A percentile compares a stretch with the other conserved stretches of the same genome.
These are phyloP conservation scores for Yamadazyma philogaea DNA, from an alignment of 805 yeast species.

Conservation along the genomic window DNA sequence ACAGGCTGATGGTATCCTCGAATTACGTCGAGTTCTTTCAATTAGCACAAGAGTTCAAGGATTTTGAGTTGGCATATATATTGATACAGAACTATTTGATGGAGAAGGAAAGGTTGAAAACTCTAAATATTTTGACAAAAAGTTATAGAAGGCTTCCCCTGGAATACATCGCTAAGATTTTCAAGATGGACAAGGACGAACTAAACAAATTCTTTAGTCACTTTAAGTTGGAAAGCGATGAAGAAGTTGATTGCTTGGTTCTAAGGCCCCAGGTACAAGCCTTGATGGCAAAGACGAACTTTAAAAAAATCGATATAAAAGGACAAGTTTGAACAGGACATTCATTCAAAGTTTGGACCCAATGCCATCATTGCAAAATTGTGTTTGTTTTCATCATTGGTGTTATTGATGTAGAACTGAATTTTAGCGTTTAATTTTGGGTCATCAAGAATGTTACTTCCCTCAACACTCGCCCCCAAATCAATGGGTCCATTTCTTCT, in stretches of 20 bases:
- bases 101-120: slow-evolving; percentile 53
- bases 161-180: slow-evolving; percentile 34
- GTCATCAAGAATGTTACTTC: slow-evolving; percentile 52
- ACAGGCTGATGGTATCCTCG: slow-evolving; percentile 15
- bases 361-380: slow-evolving; percentile 78
- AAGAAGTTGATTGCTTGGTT: slow-evolving; percentile 27
- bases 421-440: slow-evolving; percentile 52
- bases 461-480: slow-evolving; percentile 45
- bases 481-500: slow-evolving; percentile 73
- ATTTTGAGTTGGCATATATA: slow-evolving; percentile 20
- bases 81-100: slow-evolving; percentile 44
- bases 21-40: slow-evolving; percentile 52
- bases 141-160: slow-evolving; percentile 49
- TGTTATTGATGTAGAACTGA: slow-evolving; percentile 60
- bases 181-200: slow-evolving; percentile 39
- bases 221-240: slow-evolving; percentile 17
- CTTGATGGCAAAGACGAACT: slow-evolving; percentile 32
- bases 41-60: slow-evolving; percentile 14
- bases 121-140: slow-evolving; percentile 54
- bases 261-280: slow-evolving; percentile 36
- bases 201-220: slow-evolving; percentile 41
- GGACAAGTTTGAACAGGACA: slow-evolving; percentile 63
- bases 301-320: slow-evolving; percentile 76
- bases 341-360: slow-evolving; percentile 52
- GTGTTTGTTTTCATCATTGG: slow-evolving; percentile 56